Percentiles rank a stretch among this genome's conserved stretches.
Conservation (phyloP, 305 asterid species). For the Striga hermonthica region DNA sequence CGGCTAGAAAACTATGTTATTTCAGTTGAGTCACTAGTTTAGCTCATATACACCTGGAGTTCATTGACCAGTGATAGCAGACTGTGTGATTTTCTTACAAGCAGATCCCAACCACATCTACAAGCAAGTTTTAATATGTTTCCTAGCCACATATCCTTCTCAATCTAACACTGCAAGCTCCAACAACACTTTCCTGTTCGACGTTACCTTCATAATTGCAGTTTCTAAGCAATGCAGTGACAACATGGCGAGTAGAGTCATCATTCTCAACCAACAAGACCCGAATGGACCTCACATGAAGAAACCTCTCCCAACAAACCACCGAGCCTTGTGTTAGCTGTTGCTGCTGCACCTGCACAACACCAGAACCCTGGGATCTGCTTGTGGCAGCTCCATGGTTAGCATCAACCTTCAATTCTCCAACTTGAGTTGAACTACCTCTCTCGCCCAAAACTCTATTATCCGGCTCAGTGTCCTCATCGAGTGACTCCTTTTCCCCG, state of each 20-base stretch:
- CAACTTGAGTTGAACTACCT: slow-evolving; percentile 19
- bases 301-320: slow-evolving; percentile 75
- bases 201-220: slow-evolving; percentile 78
- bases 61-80: too few relatives aligned
- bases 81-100: neutral
- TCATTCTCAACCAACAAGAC: slow-evolving; percentile 86
- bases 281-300: slow-evolving; percentile 70
- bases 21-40: too few relatives aligned
- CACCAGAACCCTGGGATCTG: slow-evolving; percentile 34
- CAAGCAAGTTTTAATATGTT: slow-evolving; percentile 20
- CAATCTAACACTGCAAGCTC: slow-evolving; percentile 8
- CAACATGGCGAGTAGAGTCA: slow-evolving; percentile 75
- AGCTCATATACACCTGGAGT: too few relatives aligned
- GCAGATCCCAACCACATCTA: slow-evolving; percentile 8
- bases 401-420: slow-evolving; percentile 35
- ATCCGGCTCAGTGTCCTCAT: slow-evolving; percentile 37
- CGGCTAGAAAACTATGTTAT: too few relatives aligned
- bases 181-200: slow-evolving; percentile 14
- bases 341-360: slow-evolving; percentile 38
- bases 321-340: slow-evolving; percentile 46
- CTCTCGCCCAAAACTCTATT: slow-evolving; percentile 38
- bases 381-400: slow-evolving; percentile 28
- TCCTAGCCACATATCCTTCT: slow-evolving; percentile 17
- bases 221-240: slow-evolving; percentile 78
- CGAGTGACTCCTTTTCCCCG: slow-evolving; percentile 40